These are phyloP conservation scores for Pseudognaphalium luteoalbum DNA, from an alignment of 129 eudicot species.

Conservation along the genomic window DNA sequence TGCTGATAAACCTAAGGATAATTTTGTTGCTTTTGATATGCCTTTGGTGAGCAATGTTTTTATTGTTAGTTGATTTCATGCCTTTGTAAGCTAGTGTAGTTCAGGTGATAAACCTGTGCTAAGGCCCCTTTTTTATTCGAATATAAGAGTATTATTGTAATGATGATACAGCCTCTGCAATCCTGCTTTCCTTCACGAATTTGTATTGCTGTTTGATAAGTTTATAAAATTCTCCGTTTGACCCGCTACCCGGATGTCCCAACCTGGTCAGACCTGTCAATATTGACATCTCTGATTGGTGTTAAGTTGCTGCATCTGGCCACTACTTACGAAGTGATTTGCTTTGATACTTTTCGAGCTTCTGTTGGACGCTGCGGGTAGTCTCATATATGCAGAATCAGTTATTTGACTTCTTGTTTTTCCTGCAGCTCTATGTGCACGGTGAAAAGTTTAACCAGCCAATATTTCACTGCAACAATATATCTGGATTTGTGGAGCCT, in stretches of 20 bases:
- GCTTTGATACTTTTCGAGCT: neutral
- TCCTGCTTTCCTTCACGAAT: neutral
- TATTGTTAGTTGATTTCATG: neutral
- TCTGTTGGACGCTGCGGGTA: neutral
- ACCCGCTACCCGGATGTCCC: too few species aligned
- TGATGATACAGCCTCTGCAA: neutral
- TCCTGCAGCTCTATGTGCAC: slow-evolving; percentile 71
- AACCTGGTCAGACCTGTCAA: neutral
- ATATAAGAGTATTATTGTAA: neutral
- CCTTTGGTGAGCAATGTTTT: slow-evolving; percentile 60
- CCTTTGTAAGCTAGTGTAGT: neutral
- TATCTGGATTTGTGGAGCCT: slow-evolving; percentile 92
- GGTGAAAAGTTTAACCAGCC: slow-evolving; percentile 93
- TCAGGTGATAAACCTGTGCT: neutral
- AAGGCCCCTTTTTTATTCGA: neutral
- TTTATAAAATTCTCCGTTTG: neutral
- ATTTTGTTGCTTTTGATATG: slow-evolving; percentile 73
- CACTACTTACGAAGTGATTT: slow-evolving; percentile 1
- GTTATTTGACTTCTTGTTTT: slow-evolving; percentile 5
- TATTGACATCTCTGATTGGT: neutral
- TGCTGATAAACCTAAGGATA: slow-evolving; percentile 72
- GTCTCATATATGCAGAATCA: neutral
- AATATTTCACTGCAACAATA: slow-evolving; percentile 86
- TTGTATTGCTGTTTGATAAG: neutral
- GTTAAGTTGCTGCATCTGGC: neutral